A percentile compares a stretch with the other conserved stretches of the same genome.
Evolutionary conservation across 1,139 yeast species (phyloP).

Genomic region (Ogataea hybrid): DNA sequence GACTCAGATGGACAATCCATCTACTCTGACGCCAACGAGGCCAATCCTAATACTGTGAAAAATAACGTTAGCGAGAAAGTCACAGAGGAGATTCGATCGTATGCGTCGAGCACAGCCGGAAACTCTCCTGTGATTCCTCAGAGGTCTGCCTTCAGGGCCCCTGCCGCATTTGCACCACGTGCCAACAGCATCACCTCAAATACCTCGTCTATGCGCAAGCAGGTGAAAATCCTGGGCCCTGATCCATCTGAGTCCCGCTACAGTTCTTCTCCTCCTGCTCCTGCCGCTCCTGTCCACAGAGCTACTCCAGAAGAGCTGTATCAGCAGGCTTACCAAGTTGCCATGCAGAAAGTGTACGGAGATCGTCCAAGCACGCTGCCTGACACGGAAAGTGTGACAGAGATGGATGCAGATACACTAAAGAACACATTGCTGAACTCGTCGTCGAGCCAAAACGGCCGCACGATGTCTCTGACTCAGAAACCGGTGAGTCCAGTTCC

Average conservation of each 20-base stretch:
- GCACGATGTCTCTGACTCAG: slow-evolving; percentile 17
- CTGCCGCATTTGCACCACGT: slow-evolving; percentile 7
- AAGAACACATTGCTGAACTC: slow-evolving; percentile 26
- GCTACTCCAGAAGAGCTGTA: slow-evolving; percentile 32
- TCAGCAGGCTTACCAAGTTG: slow-evolving; percentile 30
- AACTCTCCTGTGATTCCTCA: slow-evolving; percentile 18
- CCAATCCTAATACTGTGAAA: not conserved
- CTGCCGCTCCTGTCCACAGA: slow-evolving; percentile 4
- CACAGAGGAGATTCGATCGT: slow-evolving; percentile 22
- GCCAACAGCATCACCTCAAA: slow-evolving; percentile 19
- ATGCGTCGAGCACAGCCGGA: slow-evolving; percentile 11
- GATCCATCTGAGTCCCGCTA: slow-evolving; percentile 12
- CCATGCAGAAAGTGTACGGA: slow-evolving; percentile 33
- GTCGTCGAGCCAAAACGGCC: slow-evolving; percentile 8
- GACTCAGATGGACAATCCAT: slow-evolving; percentile 17
- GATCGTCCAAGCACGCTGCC: slow-evolving; percentile 3
- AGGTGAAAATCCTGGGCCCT: slow-evolving; percentile 21
- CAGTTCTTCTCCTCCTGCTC: not conserved
- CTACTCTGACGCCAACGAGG: slow-evolving; percentile 25
- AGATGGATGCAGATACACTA: slow-evolving; percentile 24
- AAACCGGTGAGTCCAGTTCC: slow-evolving; percentile 7
- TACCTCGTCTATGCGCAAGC: slow-evolving; percentile 20
- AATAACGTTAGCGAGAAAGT: slow-evolving; percentile 17
- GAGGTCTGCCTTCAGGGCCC: slow-evolving; percentile 13
- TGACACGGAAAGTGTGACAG: slow-evolving; percentile 6